Evolutionary conservation across 2,329 filamentous ascomycete genomes (phyloP).

Genomic region (Curvularia sp.): DNA sequence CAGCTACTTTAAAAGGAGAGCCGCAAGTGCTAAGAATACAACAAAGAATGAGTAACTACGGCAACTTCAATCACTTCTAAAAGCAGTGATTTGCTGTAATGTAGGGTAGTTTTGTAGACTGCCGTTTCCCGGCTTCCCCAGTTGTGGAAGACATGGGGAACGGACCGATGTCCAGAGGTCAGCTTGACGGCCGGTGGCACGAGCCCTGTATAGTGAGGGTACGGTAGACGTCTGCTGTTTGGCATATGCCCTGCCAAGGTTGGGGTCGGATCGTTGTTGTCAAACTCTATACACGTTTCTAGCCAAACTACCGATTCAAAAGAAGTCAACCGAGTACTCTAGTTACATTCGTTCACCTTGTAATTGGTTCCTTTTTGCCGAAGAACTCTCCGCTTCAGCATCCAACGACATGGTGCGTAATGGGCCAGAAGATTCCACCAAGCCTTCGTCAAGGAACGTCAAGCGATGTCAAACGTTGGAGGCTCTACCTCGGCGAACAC

Average conservation of each 20-base stretch:
- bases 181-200: background rate
- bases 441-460: background rate
- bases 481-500: slow-evolving; percentile 12
- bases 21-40: too few species aligned
- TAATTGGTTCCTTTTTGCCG: background rate
- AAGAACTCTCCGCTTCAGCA: background rate
- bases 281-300: background rate
- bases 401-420: background rate
- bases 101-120: too few species aligned
- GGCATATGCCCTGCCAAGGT: background rate
- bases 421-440: slow-evolving; percentile 1
- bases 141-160: background rate
- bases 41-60: too few species aligned
- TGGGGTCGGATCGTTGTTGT: background rate
- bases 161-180: slow-evolving; percentile 3
- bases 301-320: background rate
- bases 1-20: too few species aligned
- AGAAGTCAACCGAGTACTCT: background rate
- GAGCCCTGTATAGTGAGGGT: background rate
- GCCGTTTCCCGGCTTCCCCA: too few species aligned
- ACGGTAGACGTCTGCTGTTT: background rate
- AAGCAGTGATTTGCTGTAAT: too few species aligned
- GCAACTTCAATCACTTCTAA: too few species aligned
- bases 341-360: background rate
- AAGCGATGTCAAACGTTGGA: slow-evolving; percentile 3